phyloP scores from a whole-genome alignment of 1,139 yeast genomes.

The Ashbya aceris region DNA sequence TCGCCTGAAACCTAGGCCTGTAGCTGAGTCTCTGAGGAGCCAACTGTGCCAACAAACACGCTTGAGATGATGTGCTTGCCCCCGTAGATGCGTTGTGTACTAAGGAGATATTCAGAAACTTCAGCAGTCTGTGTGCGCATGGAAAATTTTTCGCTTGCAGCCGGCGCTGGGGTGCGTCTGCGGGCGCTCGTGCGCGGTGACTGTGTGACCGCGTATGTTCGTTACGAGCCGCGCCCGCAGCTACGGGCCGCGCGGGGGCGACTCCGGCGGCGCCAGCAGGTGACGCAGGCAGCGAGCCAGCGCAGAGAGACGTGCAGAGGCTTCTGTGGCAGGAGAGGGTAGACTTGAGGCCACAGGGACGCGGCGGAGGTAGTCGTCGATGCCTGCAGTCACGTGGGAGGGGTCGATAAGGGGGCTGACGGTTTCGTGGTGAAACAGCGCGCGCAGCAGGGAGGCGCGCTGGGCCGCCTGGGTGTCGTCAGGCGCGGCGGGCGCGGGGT shows the following conservation, averaged over 20 bases:
- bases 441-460: slow-evolving; percentile 15
- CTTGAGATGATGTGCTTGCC: background rate
- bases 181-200: slow-evolving; percentile 1
- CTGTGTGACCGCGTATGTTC: background rate
- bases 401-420: slow-evolving; percentile 13
- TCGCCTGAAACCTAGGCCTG: no score
- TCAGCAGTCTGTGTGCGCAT: slow-evolving; percentile 2
- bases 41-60: no score
- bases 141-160: background rate
- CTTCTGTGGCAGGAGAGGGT: slow-evolving; percentile 1
- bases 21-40: no score
- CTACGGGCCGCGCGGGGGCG: background rate
- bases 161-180: background rate
- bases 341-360: no score
- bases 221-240: background rate
- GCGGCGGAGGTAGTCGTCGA: slow-evolving; percentile 12
- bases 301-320: slow-evolving; percentile 9
- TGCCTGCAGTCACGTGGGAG: slow-evolving; percentile 6
- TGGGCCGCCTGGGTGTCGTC: slow-evolving; percentile 5
- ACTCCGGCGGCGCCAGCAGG: slow-evolving; percentile 10
- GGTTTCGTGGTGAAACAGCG: slow-evolving; percentile 16
- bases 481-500: slow-evolving; percentile 9
- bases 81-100: slow-evolving; percentile 2
- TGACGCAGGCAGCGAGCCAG: slow-evolving; percentile 8
- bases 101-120: slow-evolving; percentile 5